A percentile compares a stretch with the other conserved stretches of the same genome.
phyloP scores from a whole-genome alignment of 2,329 filamentous ascomycete species.

The Myriosclerotinia curreyana region DNA sequence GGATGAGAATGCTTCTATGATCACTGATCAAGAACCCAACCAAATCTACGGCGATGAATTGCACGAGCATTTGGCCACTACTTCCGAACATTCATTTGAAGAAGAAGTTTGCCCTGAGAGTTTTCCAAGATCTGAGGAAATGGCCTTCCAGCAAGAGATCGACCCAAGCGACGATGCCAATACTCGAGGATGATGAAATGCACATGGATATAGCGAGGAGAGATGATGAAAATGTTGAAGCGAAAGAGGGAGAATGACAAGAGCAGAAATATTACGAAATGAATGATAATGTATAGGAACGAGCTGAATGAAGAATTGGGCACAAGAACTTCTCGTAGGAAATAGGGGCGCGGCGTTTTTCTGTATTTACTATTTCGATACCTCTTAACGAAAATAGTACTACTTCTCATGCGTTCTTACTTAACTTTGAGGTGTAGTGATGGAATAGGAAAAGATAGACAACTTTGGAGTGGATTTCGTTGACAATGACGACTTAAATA shows the following conservation, averaged over 20 bases:
- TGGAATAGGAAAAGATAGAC: neutral
- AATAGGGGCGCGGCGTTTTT: too few relatives aligned
- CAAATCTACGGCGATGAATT: neutral
- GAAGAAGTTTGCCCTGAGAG: neutral
- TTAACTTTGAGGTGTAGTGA: neutral
- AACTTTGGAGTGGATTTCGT: too few relatives aligned
- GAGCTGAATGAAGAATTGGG: neutral
- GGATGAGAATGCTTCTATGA: slow-evolving; percentile 6
- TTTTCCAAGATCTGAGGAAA: neutral
- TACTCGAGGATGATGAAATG: neutral
- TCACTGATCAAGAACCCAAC: neutral
- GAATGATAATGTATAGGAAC: neutral
- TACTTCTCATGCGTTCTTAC: neutral
- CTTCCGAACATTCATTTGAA: neutral
- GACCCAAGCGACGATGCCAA: neutral
- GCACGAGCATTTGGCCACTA: neutral
- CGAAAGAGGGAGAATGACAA: neutral
- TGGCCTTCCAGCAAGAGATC: neutral
- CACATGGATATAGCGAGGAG: neutral
- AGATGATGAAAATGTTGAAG: neutral
- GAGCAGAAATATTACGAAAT: neutral
- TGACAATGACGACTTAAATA: too few relatives aligned
- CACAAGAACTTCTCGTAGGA: neutral
- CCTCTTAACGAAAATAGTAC: neutral
- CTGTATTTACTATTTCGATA: neutral